Percentiles rank a stretch among this genome's conserved stretches.
Evolutionary conservation across 768 basidiomycete genomes (phyloP).

Genomic region (Leucosporidium yakuticum): DNA sequence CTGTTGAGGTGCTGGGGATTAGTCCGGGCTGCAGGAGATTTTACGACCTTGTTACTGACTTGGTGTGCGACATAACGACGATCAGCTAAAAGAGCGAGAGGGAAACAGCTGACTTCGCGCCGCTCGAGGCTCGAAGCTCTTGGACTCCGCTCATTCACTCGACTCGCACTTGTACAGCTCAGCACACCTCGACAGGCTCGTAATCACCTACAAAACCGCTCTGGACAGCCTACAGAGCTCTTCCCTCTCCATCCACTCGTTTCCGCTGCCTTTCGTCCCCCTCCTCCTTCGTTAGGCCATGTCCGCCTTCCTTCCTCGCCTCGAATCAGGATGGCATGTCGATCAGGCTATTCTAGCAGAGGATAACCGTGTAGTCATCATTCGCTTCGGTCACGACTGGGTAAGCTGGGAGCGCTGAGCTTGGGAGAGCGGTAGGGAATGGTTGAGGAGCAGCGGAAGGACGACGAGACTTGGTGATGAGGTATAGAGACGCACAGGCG

Average conservation of each 20-base stretch:
- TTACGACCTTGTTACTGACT: neutral
- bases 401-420: slow-evolving; percentile 9
- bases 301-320: slow-evolving; percentile 29
- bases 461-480: neutral
- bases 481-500: neutral
- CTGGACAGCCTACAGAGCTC: no score
- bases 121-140: neutral
- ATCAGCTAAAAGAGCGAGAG: neutral
- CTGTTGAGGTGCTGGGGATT: slow-evolving; percentile 41
- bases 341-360: slow-evolving; percentile 98
- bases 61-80: neutral
- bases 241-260: no score
- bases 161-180: neutral
- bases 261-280: neutral
- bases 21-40: neutral
- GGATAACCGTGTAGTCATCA: slow-evolving; percentile 88
- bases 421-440: neutral
- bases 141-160: no score
- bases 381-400: slow-evolving; percentile 89
- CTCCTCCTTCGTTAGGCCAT: neutral
- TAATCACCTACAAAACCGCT: no score
- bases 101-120: neutral
- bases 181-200: neutral
- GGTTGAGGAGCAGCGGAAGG: neutral
- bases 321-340: slow-evolving; percentile 73